Evolutionary conservation across 352 stramenopile species (phyloP).

Genomic region (Thraustochytrium sp.): DNA sequence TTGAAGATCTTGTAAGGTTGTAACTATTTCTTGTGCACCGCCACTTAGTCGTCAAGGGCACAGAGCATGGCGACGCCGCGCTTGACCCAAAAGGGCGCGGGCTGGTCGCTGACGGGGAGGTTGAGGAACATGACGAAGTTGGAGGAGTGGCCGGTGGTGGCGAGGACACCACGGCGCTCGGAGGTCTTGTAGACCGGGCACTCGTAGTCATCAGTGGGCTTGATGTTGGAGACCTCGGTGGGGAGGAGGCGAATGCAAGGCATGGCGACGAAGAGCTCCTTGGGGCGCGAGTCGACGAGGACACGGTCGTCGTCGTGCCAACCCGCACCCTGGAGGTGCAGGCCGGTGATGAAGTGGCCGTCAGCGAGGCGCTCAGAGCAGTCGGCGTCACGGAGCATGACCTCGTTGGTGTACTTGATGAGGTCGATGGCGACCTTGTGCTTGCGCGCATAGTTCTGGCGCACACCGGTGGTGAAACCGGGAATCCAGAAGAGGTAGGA

Average conservation of each 20-base stretch:
- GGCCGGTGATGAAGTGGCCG: constrained; percentile 73
- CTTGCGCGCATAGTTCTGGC: constrained; percentile 87
- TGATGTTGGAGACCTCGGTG: constrained; percentile 59
- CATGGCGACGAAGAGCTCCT: constrained; percentile 72
- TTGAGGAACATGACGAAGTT: constrained; percentile 95
- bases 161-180: constrained; percentile 80
- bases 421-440: constrained; percentile 86
- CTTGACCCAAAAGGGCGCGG: constrained; percentile 91
- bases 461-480: constrained; percentile 86
- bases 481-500: constrained; percentile 92
- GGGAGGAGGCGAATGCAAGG: constrained; percentile 70
- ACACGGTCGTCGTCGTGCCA: constrained; percentile 67
- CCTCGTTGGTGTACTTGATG: constrained; percentile 74
- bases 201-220: constrained; percentile 64
- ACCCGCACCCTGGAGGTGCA: constrained; percentile 82
- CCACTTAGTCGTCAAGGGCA: constrained; percentile 65
- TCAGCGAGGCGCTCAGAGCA: constrained; percentile 65
- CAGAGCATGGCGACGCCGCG: constrained; percentile 84
- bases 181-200: constrained; percentile 92
- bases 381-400: constrained; percentile 63
- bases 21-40: neutral
- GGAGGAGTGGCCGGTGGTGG: constrained; percentile 88
- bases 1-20: neutral
- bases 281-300: constrained; percentile 81
- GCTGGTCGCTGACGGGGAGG: constrained; percentile 72